phyloP scores from a whole-genome alignment of 352 stramenopile species.

The Pythium sukuiense region DNA sequence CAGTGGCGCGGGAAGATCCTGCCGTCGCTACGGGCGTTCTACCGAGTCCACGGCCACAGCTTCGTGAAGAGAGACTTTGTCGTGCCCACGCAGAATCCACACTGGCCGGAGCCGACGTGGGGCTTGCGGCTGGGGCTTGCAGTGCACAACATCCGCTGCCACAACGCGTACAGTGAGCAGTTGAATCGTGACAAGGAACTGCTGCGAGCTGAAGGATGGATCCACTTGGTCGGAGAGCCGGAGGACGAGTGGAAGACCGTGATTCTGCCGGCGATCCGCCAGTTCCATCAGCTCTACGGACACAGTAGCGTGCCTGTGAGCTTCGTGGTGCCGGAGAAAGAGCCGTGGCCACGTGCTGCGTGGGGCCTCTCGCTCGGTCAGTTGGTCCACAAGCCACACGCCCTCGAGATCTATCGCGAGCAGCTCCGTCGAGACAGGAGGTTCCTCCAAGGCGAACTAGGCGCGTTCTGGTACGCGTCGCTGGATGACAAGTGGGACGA shows the following conservation, averaged over 20 bases:
- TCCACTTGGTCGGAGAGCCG: slow-evolving; percentile 18
- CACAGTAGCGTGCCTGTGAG: slow-evolving; percentile 19
- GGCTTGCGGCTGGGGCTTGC: slow-evolving; percentile 19
- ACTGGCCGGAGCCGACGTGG: slow-evolving; percentile 15
- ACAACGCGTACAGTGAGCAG: slow-evolving; percentile 10
- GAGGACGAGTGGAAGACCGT: slow-evolving; percentile 24
- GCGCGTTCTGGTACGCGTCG: slow-evolving; percentile 17
- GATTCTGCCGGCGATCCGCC: slow-evolving; percentile 11
- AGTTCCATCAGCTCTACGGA: slow-evolving; percentile 12
- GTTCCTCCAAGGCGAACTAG: slow-evolving; percentile 20
- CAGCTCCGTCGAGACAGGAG: slow-evolving; percentile 10
- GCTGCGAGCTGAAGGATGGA: slow-evolving; percentile 17
- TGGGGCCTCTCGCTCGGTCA: slow-evolving; percentile 18
- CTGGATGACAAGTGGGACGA: slow-evolving; percentile 30
- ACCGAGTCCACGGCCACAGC: slow-evolving; percentile 10
- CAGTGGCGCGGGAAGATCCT: slow-evolving; percentile 28
- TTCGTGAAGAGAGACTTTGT: slow-evolving; percentile 24
- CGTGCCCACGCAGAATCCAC: neutral
- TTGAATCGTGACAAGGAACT: slow-evolving; percentile 6
- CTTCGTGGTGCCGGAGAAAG: slow-evolving; percentile 24
- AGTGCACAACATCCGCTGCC: slow-evolving; percentile 22
- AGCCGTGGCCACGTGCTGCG: slow-evolving; percentile 19
- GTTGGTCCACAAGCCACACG: slow-evolving; percentile 7
- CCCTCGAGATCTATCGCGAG: slow-evolving; percentile 4
- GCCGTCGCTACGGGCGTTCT: slow-evolving; percentile 23